phyloP scores from a whole-genome alignment of 768 basidiomycete genomes.

The Psilocybe subaeruginosa region DNA sequence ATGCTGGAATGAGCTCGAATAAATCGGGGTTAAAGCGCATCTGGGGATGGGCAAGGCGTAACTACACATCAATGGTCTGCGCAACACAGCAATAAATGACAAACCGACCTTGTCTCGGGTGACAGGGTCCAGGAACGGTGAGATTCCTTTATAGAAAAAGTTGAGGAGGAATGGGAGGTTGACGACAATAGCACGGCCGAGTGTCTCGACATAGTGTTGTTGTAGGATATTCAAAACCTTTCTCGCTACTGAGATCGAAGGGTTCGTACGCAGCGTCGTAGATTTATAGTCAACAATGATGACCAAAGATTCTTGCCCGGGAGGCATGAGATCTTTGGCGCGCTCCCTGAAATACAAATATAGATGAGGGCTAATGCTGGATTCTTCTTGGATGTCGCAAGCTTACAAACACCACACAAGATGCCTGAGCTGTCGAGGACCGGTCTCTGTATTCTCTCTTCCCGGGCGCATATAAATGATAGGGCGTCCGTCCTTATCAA shows the following conservation, averaged over 20 bases:
- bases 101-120: constrained; percentile 79
- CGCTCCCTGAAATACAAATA: constrained; percentile 60
- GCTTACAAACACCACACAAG: constrained; percentile 86
- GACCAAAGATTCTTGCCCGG: constrained; percentile 79
- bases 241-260: constrained; percentile 78
- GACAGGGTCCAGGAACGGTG: constrained; percentile 86
- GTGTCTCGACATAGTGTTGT: constrained; percentile 87
- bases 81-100: background rate
- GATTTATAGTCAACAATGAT: constrained; percentile 88
- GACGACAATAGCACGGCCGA: constrained; percentile 82
- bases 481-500: constrained; percentile 85
- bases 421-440: constrained; percentile 80
- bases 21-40: constrained; percentile 91
- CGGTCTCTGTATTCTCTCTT: constrained; percentile 79
- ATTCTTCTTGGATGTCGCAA: background rate
- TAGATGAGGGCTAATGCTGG: background rate
- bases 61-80: background rate
- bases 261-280: constrained; percentile 81
- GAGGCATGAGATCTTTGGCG: constrained; percentile 88
- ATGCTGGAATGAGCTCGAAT: constrained; percentile 68
- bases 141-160: constrained; percentile 84
- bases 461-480: constrained; percentile 90
- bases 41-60: constrained; percentile 33
- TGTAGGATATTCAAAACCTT: constrained; percentile 83
- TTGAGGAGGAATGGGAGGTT: constrained; percentile 76